Evolutionary conservation across 768 basidiomycete species (phyloP), one percentile per base, ranked within the genome.

Genomic region (Scleroderma bovista): DNA sequence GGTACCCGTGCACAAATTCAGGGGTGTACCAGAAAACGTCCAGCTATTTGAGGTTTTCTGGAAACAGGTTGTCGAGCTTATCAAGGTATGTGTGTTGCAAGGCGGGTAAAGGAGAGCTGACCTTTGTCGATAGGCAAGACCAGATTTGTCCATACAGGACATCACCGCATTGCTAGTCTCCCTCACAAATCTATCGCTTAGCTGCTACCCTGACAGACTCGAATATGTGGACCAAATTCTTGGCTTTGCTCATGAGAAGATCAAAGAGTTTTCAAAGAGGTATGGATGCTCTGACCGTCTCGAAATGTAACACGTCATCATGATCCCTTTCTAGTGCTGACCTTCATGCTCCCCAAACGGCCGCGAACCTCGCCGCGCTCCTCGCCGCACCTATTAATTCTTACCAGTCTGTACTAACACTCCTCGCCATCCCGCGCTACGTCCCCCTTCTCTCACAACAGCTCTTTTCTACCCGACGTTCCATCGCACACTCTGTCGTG

Each of bases 41-140:
- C 90, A 87, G 62, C 69, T 99, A 46, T 99, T 99, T 54, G 96
- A 99, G 64, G 93, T 98, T 11, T 99, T 98, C 66, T 99, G 96
- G 95, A 85, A 88, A 55, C 96, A 99, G 65, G 92, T 98, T 6
- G 94, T 98, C 11, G 88, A 96, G 64, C 80, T 99, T 23, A 94
- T 99, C 75, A 96, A 94, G 81, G 93, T 91, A 57, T 17, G 78
- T 17, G 39, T 13, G 17, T 12, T 26, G 29, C 11, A 29, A 29
- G 13, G 39, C 29, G 13, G 29, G 32, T 5, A 16, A 13, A 13
- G 0, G 15, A 19, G 26, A 1, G 26, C 44, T 40, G 17, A 52
- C 57, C 20, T 64, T 36, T 29, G 9, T 29, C 5, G 26, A 40
- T 31, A 95, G 93, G 94, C 95, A 52, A 88, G 96, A 52, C 96